A percentile compares a stretch with the other conserved stretches of the same genome.
Evolutionary conservation across 345 rosid genomes (phyloP).

Genomic region (Erucastrum elatum): DNA sequence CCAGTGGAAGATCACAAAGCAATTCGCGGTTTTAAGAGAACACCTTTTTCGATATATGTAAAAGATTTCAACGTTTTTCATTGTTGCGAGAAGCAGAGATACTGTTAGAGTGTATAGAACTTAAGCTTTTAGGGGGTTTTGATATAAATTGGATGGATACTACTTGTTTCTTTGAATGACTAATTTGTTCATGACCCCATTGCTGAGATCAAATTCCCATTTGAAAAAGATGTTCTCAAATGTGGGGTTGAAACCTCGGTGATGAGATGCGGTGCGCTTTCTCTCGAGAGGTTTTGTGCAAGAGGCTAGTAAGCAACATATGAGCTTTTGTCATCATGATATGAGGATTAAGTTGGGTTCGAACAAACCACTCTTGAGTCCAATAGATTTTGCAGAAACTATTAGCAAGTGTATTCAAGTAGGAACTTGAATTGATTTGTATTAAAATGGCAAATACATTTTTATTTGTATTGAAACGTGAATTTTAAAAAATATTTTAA

Average conservation of each 20-base stretch:
- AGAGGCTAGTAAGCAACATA: background rate
- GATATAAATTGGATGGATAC: background rate
- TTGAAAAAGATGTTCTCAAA: background rate
- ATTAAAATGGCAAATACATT: too few relatives aligned
- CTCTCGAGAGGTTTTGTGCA: background rate
- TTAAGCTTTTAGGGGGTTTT: background rate
- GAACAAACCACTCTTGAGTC: background rate
- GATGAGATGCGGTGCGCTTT: background rate
- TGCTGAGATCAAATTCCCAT: background rate
- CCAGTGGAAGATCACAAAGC: conserved; percentile 56
- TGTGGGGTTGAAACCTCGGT: background rate
- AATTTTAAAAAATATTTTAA: too few relatives aligned
- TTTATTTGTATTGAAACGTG: too few relatives aligned
- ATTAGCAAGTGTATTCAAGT: background rate
- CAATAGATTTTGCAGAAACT: background rate
- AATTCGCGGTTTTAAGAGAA: conserved; percentile 58
- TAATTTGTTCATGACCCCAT: background rate
- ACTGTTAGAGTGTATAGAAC: conserved; percentile 25
- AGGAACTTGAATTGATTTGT: too few relatives aligned
- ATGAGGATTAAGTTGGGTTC: background rate
- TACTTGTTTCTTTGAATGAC: background rate
- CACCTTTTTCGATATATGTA: background rate
- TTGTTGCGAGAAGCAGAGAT: background rate
- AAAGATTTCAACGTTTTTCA: conserved; percentile 15
- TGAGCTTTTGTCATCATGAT: background rate